These are phyloP conservation scores for Vitis hybrid DNA, from an alignment of 177 flowering plant species.

Conservation along the genomic window DNA sequence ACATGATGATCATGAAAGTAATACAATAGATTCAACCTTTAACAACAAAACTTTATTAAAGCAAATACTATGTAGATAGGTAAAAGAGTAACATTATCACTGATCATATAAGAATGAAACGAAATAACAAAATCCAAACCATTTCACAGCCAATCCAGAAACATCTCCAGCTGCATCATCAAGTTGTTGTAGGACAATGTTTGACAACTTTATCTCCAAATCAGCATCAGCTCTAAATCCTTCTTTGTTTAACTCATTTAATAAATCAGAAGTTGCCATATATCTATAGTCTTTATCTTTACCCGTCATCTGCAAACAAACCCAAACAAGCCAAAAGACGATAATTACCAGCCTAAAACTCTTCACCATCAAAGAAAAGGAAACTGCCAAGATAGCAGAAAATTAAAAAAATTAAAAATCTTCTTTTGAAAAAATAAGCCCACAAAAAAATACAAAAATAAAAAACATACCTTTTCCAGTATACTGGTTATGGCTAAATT, in stretches of 20 bases:
- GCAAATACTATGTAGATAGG: background rate
- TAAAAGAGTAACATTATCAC: background rate
- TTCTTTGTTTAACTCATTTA: slow-evolving; percentile 85
- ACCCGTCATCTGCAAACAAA: slow-evolving; percentile 81
- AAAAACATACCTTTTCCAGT: slow-evolving; percentile 48
- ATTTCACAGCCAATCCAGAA: slow-evolving; percentile 97
- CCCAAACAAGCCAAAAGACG: background rate
- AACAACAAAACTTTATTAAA: background rate
- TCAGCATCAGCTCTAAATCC: slow-evolving; percentile 77
- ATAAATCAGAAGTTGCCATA: slow-evolving; percentile 98
- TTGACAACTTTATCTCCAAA: slow-evolving; percentile 71
- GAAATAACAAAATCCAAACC: slow-evolving; percentile 40
- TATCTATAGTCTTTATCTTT: slow-evolving; percentile 98
- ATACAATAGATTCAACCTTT: background rate
- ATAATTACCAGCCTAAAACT: background rate
- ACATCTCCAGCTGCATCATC: slow-evolving; percentile 99
- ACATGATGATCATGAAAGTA: background rate
- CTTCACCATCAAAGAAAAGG: background rate
- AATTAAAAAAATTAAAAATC: background rate
- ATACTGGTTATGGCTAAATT: slow-evolving; percentile 44
- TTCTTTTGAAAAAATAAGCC: too few species aligned
- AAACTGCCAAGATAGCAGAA: background rate
- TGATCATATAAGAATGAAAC: background rate
- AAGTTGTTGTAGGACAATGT: slow-evolving; percentile 83
- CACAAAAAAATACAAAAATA: background rate